Percentiles rank a stretch among this genome's conserved stretches.
These are phyloP conservation scores for Aspergillus homomorphus DNA, from an alignment of 495 filamentous ascomycete genomes.

Conservation along the genomic window DNA sequence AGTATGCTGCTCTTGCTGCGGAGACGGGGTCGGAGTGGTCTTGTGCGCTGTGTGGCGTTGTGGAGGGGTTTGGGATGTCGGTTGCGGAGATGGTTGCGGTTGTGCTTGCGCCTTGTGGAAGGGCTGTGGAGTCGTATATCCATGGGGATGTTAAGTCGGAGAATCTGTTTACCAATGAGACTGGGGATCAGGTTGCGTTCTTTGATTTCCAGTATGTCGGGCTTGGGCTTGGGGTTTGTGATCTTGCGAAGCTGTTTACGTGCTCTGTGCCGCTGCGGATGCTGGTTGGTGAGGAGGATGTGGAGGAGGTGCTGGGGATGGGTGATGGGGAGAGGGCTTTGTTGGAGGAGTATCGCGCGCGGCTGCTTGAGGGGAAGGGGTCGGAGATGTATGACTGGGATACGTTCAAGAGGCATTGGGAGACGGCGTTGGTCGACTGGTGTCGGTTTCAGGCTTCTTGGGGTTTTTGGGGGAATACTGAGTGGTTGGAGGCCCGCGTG, in stretches of 20 bases:
- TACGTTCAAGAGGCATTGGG: slow-evolving; percentile 34
- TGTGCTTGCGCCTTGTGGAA: slow-evolving; percentile 28
- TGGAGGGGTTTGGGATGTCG: slow-evolving; percentile 19
- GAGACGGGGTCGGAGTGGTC: slow-evolving; percentile 36
- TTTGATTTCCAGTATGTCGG: slow-evolving; percentile 44
- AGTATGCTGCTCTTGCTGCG: slow-evolving; percentile 29
- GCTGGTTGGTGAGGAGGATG: slow-evolving; percentile 25
- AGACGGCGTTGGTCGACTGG: slow-evolving; percentile 41
- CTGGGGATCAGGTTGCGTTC: slow-evolving; percentile 33
- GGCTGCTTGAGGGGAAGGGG: slow-evolving; percentile 16
- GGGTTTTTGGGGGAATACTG: slow-evolving; percentile 44
- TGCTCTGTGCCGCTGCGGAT: slow-evolving; percentile 36
- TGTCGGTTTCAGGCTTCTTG: slow-evolving; percentile 43
- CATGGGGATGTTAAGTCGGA: slow-evolving; percentile 44
- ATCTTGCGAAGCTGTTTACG: slow-evolving; percentile 41
- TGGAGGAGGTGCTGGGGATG: slow-evolving; percentile 31
- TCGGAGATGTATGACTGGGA: slow-evolving; percentile 28
- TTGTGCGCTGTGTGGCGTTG: slow-evolving; percentile 18
- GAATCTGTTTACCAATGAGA: slow-evolving; percentile 38
- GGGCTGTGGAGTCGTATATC: slow-evolving; percentile 34
- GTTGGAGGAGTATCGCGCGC: slow-evolving; percentile 25
- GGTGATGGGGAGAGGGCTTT: slow-evolving; percentile 28
- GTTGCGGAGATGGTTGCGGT: slow-evolving; percentile 33
- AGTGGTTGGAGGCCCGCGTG: slow-evolving; percentile 40
- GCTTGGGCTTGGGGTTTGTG: slow-evolving; percentile 37